Conservation (phyloP, 202 grass and related monocot genomes). For the Thinopyrum obtusiflorum region DNA sequence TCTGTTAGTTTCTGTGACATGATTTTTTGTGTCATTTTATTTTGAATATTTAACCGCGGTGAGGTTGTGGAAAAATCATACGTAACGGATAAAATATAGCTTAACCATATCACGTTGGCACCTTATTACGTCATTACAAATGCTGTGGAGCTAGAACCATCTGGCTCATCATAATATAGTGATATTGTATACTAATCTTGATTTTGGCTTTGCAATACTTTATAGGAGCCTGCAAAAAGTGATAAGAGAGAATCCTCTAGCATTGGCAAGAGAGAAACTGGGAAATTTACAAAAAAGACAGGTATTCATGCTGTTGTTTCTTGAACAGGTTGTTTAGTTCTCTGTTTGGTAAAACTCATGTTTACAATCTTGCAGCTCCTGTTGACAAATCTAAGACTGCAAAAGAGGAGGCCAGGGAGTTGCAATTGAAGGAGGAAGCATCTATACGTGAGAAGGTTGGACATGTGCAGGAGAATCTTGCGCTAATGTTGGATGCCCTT, state of each 20-base stretch:
- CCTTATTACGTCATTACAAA: conserved; percentile 1
- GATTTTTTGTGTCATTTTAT: conserved; percentile 12
- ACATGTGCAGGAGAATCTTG: conserved; percentile 80
- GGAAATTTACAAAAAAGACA: conserved; percentile 72
- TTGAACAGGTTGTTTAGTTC: conserved; percentile 3
- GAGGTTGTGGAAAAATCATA: conserved; percentile 14
- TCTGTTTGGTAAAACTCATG: conserved; percentile 22
- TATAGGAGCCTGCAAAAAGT: conserved; percentile 64
- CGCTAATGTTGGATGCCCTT: conserved; percentile 75
- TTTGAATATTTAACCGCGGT: not conserved
- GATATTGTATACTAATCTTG: conserved; percentile 6
- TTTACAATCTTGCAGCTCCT: conserved; percentile 44
- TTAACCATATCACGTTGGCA: conserved; percentile 5
- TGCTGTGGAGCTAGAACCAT: not conserved
- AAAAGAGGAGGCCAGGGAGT: conserved; percentile 93
- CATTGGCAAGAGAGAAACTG: conserved; percentile 60
- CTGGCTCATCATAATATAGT: conserved; percentile 4
- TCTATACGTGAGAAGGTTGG: conserved; percentile 66
- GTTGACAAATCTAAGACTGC: conserved; percentile 84
- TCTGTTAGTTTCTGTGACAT: conserved; percentile 2
- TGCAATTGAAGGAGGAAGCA: conserved; percentile 84
- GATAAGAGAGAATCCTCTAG: conserved; percentile 64
- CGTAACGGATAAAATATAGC: not conserved
- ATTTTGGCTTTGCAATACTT: conserved; percentile 34
- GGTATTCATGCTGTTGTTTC: conserved; percentile 44